Percentiles rank a stretch among this genome's conserved stretches.
These are phyloP conservation scores for Scenedesmus sp. DNA, from an alignment of 163 green algal genomes.

Conservation along the genomic window DNA sequence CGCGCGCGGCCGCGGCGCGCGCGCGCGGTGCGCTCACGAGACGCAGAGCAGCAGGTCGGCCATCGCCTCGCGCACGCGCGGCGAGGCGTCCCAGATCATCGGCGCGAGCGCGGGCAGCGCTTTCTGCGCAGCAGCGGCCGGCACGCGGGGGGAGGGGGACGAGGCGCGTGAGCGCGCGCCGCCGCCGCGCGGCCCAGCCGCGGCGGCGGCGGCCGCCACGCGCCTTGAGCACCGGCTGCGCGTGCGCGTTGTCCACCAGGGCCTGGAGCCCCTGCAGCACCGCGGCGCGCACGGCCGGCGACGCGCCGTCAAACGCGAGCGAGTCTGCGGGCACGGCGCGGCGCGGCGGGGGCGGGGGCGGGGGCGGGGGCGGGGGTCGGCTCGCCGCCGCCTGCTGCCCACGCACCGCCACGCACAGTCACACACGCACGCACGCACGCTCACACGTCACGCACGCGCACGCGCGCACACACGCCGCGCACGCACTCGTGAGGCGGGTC, in stretches of 20 bases:
- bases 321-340: slow-evolving; percentile 56
- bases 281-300: slow-evolving; percentile 62
- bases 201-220: not conserved
- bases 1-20: not conserved
- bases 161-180: no score
- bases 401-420: no score
- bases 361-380: no score
- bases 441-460: not conserved
- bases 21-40: slow-evolving; percentile 24
- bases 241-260: slow-evolving; percentile 77
- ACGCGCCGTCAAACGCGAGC: slow-evolving; percentile 73
- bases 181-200: not conserved
- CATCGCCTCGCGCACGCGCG: slow-evolving; percentile 67
- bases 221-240: slow-evolving; percentile 76
- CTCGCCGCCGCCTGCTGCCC: no score
- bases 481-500: slow-evolving; percentile 63
- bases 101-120: slow-evolving; percentile 67
- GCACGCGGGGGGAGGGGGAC: no score
- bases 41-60: slow-evolving; percentile 70
- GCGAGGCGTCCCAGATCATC: slow-evolving; percentile 66
- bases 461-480: not conserved
- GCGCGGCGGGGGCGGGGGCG: no score
- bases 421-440: not conserved
- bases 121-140: slow-evolving; percentile 8
- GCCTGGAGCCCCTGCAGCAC: slow-evolving; percentile 64